Percentiles rank a stretch among this genome's conserved stretches.
Conservation (phyloP, 2,329 filamentous ascomycete genomes). For the Harringtonia aguacate region DNA sequence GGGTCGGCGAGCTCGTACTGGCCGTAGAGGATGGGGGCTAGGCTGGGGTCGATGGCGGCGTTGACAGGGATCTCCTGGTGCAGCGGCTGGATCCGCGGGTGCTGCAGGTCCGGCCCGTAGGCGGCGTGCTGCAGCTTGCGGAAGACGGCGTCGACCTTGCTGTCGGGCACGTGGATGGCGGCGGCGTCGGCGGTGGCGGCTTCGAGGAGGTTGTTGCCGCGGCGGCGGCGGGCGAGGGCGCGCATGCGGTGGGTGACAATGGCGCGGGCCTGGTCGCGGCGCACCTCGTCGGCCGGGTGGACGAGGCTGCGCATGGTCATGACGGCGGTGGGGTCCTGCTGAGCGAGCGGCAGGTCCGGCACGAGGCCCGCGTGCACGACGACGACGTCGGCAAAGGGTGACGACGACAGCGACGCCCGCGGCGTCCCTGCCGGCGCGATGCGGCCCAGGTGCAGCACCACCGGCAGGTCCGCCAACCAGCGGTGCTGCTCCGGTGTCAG, state of each 20-base stretch:
- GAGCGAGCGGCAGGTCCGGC: conserved; percentile 57
- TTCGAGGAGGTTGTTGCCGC: conserved; percentile 6
- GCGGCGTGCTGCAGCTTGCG: conserved; percentile 5
- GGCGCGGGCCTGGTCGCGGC: conserved; percentile 16
- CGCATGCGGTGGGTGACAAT: conserved; percentile 24
- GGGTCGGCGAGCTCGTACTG: conserved; percentile 4
- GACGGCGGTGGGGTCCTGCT: conserved; percentile 66
- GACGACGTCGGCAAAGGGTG: conserved; percentile 39
- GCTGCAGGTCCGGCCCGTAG: conserved; percentile 9
- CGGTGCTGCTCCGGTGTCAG: conserved; percentile 47
- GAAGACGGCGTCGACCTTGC: conserved; percentile 13
- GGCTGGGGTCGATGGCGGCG: conserved; percentile 6
- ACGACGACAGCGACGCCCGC: background rate
- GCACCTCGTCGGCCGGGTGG: conserved; percentile 44
- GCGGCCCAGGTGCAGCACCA: conserved; percentile 65
- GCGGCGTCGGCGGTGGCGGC: conserved; percentile 3
- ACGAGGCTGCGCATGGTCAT: conserved; percentile 90
- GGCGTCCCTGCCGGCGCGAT: conserved; percentile 28
- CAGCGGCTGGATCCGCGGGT: conserved; percentile 6
- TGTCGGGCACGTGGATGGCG: too few relatives aligned
- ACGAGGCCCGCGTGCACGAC: conserved; percentile 83
- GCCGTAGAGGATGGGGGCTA: conserved; percentile 3
- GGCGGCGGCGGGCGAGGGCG: conserved; percentile 10
- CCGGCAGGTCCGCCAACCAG: conserved; percentile 62
- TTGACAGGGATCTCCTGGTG: conserved; percentile 3